These are phyloP conservation scores for Lactarius vividus DNA, from an alignment of 768 basidiomycete species.

Conservation along the genomic window DNA sequence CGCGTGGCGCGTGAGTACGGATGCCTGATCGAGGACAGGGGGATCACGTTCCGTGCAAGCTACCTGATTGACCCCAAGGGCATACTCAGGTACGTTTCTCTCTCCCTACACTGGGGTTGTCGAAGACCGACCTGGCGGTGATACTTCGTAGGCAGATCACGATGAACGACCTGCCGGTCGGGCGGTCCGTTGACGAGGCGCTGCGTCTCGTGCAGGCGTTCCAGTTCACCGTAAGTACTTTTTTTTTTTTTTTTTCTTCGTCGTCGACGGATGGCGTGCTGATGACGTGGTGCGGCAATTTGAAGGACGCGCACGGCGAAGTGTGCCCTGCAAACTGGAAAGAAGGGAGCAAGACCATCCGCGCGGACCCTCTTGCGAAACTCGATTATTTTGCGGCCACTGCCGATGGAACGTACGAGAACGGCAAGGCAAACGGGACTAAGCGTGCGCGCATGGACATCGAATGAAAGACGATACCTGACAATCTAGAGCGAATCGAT, in stretches of 20 bases:
- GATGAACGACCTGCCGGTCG: slow-evolving; percentile 90
- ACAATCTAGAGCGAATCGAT: background rate
- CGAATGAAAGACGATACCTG: slow-evolving; percentile 14
- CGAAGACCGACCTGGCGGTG: background rate
- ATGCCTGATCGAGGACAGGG: slow-evolving; percentile 84
- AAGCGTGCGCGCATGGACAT: slow-evolving; percentile 59
- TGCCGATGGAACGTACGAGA: slow-evolving; percentile 31
- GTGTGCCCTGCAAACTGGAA: slow-evolving; percentile 93
- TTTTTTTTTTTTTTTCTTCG: background rate
- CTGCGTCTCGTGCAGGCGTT: slow-evolving; percentile 89
- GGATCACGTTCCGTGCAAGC: slow-evolving; percentile 81
- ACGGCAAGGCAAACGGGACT: slow-evolving; percentile 43
- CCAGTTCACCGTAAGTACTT: slow-evolving; percentile 71
- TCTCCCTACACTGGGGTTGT: background rate
- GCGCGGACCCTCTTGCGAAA: slow-evolving; percentile 68
- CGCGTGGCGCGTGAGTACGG: slow-evolving; percentile 81
- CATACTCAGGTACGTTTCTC: slow-evolving; percentile 51
- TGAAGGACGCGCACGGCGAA: slow-evolving; percentile 82
- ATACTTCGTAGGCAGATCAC: slow-evolving; percentile 54
- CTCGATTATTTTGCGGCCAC: slow-evolving; percentile 65
- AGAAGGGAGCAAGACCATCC: slow-evolving; percentile 79
- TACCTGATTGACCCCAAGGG: slow-evolving; percentile 89
- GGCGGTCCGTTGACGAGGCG: slow-evolving; percentile 94
- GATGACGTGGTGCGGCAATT: background rate
- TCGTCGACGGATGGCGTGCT: background rate